Base-by-base conservation (phyloP, 2,329 filamentous ascomycete species). In the Penicillium occitanis region DNA sequence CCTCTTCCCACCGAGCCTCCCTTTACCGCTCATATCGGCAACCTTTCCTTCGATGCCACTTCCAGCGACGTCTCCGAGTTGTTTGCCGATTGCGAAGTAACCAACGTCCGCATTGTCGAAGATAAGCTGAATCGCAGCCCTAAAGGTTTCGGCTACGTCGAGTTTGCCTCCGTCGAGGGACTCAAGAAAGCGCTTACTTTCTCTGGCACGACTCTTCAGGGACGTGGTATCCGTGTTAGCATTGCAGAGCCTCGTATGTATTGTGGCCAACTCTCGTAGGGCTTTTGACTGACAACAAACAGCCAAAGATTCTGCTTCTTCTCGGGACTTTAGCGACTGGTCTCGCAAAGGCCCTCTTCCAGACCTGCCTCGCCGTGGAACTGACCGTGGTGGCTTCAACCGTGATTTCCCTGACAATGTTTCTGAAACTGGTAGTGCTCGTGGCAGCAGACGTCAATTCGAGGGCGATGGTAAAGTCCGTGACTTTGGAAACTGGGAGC, bases 61-160 rank as follows among this genome's bases (percentile, higher is more conserved):
- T 86, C 87, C 70, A 90, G 89, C 71, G 90, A 93, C 73, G 90
- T 99, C 69, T 88, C 86, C 72, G 91, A 93, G 62, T 95, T 98
- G 76, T 96, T 99, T 76, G 82, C 85, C 62, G 91, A 86, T 65
- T 97, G 94, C 79, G 87, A 92, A 70, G 90, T 97, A 72, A 91
- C 91, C 71, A 97, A 88, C 77, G 92, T 99, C 71, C 91, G 95
- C 74, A 93, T 99, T 73, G 96, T 99, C 70, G 94, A 97, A 83
- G 96, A 99, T 81, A 95, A 94, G 76, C 86, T 97, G 78, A 91
- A 95, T 76, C 88, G 90, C 79, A 93, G 93, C 75, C 95, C 95
- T 70, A 99, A 99, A 84, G 95, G 95, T 59, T 99, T 99, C 74
- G 95, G 94, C 68, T 99, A 99, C 78, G 94, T 96, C 70, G 95